These are phyloP conservation scores for Aristolochia californica DNA, from an alignment of 164 flowering plant species.

Conservation along the genomic window DNA sequence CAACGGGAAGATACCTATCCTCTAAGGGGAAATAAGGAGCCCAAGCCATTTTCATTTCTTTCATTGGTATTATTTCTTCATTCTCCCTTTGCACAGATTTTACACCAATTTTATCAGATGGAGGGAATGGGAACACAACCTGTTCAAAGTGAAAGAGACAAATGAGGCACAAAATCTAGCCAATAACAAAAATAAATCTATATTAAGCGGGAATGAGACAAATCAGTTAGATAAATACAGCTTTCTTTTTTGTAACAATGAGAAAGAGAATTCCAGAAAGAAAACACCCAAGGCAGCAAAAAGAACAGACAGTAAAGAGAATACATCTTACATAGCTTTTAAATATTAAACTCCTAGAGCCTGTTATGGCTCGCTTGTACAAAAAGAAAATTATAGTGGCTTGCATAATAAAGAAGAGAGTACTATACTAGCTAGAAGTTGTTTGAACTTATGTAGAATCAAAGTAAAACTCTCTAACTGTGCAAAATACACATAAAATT, in stretches of 20 bases:
- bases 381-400: no score
- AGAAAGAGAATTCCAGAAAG: neutral
- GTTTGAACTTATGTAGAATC: no score
- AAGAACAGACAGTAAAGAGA: no score
- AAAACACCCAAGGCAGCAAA: neutral
- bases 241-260: neutral
- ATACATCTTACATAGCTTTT: no score
- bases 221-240: neutral
- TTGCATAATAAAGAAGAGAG: no score
- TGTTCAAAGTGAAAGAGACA: constrained; percentile 14
- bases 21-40: constrained; percentile 89
- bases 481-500: no score
- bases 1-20: constrained; percentile 36
- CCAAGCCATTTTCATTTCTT: constrained; percentile 99
- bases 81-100: constrained; percentile 90
- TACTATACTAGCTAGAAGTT: no score
- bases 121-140: constrained; percentile 89
- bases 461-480: no score
- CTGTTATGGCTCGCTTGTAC: no score
- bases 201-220: neutral
- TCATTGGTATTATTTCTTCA: constrained; percentile 94
- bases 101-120: constrained; percentile 94
- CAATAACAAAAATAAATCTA: neutral
- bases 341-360: no score
- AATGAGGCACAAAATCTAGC: neutral